Conservation (phyloP, 2,329 filamentous ascomycete species). For the Teratosphaeria pseudoeucalypti region DNA sequence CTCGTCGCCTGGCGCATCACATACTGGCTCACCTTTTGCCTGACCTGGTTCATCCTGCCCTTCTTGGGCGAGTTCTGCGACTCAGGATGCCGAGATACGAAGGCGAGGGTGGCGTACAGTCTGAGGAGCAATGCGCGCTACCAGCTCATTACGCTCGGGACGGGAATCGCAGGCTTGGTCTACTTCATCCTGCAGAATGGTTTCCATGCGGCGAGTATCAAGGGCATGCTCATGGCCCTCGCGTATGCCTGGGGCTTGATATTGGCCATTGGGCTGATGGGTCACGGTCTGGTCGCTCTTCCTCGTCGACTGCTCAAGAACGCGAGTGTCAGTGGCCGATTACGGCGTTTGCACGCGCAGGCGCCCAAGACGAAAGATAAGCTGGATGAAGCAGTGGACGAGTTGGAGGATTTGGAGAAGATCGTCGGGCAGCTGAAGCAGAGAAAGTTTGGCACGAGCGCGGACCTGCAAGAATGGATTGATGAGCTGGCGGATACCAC, state of each 20-base stretch:
- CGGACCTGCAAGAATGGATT: constrained; percentile 83
- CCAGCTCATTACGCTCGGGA: constrained; percentile 66
- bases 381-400: constrained; percentile 71
- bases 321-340: constrained; percentile 61
- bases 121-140: constrained; percentile 81
- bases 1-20: constrained; percentile 87
- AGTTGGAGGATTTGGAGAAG: constrained; percentile 68
- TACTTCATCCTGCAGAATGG: constrained; percentile 77
- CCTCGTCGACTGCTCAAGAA: constrained; percentile 71
- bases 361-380: constrained; percentile 79
- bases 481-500: constrained; percentile 79
- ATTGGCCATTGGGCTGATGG: constrained; percentile 94
- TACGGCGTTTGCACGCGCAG: constrained; percentile 65
- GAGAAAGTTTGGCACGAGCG: constrained; percentile 67
- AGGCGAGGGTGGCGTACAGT: constrained; percentile 71
- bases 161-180: constrained; percentile 59
- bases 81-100: constrained; percentile 80
- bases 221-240: constrained; percentile 80
- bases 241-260: constrained; percentile 90
- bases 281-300: constrained; percentile 86
- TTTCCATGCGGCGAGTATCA: constrained; percentile 61
- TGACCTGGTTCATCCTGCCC: constrained; percentile 94
- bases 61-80: constrained; percentile 91
- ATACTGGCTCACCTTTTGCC: constrained; percentile 91
- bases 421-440: constrained; percentile 70